These are phyloP conservation scores for Hypoxylon crocopeplum DNA, from an alignment of 495 filamentous ascomycete genomes.

Conservation along the genomic window DNA sequence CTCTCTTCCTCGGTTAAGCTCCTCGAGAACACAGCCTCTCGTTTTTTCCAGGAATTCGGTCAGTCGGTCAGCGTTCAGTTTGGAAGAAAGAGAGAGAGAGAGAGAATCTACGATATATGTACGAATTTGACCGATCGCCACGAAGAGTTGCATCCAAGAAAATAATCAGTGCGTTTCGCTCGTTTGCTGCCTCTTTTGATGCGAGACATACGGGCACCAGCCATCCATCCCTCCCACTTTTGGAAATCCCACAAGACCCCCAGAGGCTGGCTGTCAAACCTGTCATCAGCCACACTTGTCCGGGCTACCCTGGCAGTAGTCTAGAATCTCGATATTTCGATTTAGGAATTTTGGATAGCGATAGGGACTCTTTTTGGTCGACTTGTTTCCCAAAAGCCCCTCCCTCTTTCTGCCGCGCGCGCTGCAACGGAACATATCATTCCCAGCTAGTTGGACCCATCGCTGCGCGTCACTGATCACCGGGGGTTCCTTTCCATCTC, in stretches of 20 bases:
- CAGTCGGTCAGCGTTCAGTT: conserved; percentile 24
- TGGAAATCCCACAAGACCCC: conserved; percentile 23
- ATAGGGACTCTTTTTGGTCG: conserved; percentile 18
- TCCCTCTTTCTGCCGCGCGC: no score
- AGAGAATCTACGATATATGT: conserved; percentile 16
- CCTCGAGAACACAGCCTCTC: conserved; percentile 4
- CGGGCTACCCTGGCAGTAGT: conserved; percentile 20
- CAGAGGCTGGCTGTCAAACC: conserved; percentile 5
- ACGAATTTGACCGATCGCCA: conserved; percentile 25
- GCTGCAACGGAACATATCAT: conserved; percentile 30
- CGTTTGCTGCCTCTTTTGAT: conserved; percentile 37
- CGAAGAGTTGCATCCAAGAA: conserved; percentile 27
- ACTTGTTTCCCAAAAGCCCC: neutral
- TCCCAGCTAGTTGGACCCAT: conserved; percentile 35
- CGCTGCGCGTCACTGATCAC: conserved; percentile 35
- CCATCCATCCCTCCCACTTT: conserved; percentile 30
- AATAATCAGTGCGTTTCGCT: conserved; percentile 10
- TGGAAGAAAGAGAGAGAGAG: conserved; percentile 7
- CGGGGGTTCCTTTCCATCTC: conserved; percentile 22
- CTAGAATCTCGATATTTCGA: conserved; percentile 24
- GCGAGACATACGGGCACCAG: conserved; percentile 36
- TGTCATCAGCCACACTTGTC: conserved; percentile 28
- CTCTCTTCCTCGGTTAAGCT: conserved; percentile 18
- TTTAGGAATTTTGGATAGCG: conserved; percentile 16
- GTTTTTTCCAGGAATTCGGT: conserved; percentile 1